Evolutionary conservation across 148 eudicot species (phyloP), one percentile per base, ranked within the genome.

Genomic region (Nepenthes mirabilis): DNA sequence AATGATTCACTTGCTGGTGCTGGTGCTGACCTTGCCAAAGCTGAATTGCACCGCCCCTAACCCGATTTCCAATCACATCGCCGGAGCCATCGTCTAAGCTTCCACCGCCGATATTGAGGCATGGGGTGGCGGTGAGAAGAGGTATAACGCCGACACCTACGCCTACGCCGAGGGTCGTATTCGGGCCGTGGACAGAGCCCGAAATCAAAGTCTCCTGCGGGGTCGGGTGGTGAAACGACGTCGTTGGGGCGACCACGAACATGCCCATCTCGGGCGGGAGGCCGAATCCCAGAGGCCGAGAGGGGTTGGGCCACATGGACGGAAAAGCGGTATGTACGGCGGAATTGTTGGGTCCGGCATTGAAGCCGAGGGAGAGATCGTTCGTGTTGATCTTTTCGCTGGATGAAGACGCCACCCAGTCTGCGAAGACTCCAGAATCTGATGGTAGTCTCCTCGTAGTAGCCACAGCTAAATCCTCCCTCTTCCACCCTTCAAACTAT

Each of bases 101-200:
- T 8, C 62, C 60, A 54, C 64, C 60, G 9, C 60, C 36, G 60
- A 65, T 11, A 48, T 55, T 40, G 37, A 71, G 57, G 35, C 78
- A 70, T 2, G 83, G 79, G 10, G 80, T 37, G 12, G 95, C 75
- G 1, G 79, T 64, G 43, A 84, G 77, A 53, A 87, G 81, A 0
- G 95, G 97, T 14, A 91, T 79, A 9, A 90, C 88, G 9, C 97
- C 88, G 23, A 23, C 23, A 2, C 79, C 79, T 1, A 73, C 82
- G 2, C 81, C 83, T 0, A 71, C 43, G 0, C 76, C 70, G 6
- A 77, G 54, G 37, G 75, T 67, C 52, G 66, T 54, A 65, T 48
- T 57, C 3, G 78, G 45, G 37, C 43, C 62, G 65, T 62, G 70
- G 69, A 37, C 61, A 32, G 68, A 53, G 34, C 72, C 74, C 11